phyloP scores from a whole-genome alignment of 1,139 yeast genomes.

The Scheffersomyces titani region DNA sequence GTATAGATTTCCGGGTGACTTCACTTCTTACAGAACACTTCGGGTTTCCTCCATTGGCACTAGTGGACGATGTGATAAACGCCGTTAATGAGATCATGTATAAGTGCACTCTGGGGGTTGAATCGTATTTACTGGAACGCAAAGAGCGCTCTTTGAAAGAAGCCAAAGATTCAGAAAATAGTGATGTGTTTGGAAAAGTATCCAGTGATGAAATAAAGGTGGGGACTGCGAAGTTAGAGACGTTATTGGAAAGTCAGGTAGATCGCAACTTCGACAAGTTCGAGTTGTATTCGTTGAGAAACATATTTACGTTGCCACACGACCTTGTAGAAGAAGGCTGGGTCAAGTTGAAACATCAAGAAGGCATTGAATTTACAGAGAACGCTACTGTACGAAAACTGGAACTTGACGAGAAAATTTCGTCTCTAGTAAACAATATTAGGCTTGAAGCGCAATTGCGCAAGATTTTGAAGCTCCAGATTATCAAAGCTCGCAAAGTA shows the following conservation, averaged over 20 bases:
- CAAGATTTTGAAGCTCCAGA: slow-evolving; percentile 40
- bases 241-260: slow-evolving; percentile 73
- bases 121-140: slow-evolving; percentile 54
- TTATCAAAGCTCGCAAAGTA: slow-evolving; percentile 38
- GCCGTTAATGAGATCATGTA: slow-evolving; percentile 85
- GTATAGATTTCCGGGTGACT: slow-evolving; percentile 43
- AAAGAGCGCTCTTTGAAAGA: slow-evolving; percentile 15
- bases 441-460: slow-evolving; percentile 46
- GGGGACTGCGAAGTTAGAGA: slow-evolving; percentile 83
- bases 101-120: slow-evolving; percentile 80
- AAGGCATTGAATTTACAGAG: slow-evolving; percentile 43
- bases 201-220: slow-evolving; percentile 54
- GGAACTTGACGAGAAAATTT: slow-evolving; percentile 38
- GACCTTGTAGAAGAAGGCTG: slow-evolving; percentile 70
- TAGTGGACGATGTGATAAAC: slow-evolving; percentile 86
- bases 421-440: slow-evolving; percentile 41
- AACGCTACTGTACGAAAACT: slow-evolving; percentile 13
- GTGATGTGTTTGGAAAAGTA: slow-evolving; percentile 17
- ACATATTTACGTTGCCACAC: slow-evolving; percentile 69
- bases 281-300: slow-evolving; percentile 79
- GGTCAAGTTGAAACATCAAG: slow-evolving; percentile 70
- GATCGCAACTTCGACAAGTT: slow-evolving; percentile 85
- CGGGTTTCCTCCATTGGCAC: slow-evolving; percentile 83
- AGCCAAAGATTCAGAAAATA: slow-evolving; percentile 10
- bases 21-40: slow-evolving; percentile 80